Conservation (phyloP, 1,284 basidiomycete species). For the Pseudozyma flocculosa region DNA sequence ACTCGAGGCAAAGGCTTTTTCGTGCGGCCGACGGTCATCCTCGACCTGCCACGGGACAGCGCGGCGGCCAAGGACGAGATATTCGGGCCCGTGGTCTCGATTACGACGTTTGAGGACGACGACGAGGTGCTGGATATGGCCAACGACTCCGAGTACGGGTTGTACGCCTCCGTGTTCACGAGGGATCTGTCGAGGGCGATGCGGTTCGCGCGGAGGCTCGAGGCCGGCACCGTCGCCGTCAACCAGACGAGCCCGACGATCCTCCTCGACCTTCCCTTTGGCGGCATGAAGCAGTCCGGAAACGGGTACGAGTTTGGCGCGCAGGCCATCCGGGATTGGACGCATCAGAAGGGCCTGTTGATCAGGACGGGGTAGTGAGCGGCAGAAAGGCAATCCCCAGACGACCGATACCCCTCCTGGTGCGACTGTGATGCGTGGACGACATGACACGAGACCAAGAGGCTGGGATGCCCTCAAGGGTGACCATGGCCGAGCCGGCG, state of each 20-base stretch:
- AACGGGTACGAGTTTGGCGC: constrained; percentile 46
- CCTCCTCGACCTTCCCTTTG: constrained; percentile 34
- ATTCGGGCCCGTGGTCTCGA: constrained; percentile 75
- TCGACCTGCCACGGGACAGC: constrained; percentile 65
- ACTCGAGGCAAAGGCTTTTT: constrained; percentile 63
- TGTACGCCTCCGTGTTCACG: constrained; percentile 81
- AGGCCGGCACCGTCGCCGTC: constrained; percentile 79
- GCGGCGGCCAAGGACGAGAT: constrained; percentile 69
- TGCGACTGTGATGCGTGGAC: too few species aligned
- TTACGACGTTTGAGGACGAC: constrained; percentile 59
- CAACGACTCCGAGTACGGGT: constrained; percentile 78
- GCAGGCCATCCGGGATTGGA: constrained; percentile 31
- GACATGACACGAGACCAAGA: too few species aligned
- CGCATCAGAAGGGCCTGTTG: background rate
- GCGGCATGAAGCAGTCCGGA: constrained; percentile 45
- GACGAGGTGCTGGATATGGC: constrained; percentile 72
- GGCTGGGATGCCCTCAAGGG: too few species aligned
- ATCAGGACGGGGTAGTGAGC: background rate
- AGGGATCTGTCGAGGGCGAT: constrained; percentile 74
- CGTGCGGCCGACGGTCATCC: constrained; percentile 62
- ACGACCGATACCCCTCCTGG: too few species aligned
- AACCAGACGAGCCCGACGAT: constrained; percentile 61
- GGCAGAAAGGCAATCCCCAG: too few species aligned
- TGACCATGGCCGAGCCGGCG: too few species aligned
- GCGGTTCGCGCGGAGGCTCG: constrained; percentile 70